phyloP scores from a whole-genome alignment of 495 filamentous ascomycete genomes.

The Penicillium ochrochloron region DNA sequence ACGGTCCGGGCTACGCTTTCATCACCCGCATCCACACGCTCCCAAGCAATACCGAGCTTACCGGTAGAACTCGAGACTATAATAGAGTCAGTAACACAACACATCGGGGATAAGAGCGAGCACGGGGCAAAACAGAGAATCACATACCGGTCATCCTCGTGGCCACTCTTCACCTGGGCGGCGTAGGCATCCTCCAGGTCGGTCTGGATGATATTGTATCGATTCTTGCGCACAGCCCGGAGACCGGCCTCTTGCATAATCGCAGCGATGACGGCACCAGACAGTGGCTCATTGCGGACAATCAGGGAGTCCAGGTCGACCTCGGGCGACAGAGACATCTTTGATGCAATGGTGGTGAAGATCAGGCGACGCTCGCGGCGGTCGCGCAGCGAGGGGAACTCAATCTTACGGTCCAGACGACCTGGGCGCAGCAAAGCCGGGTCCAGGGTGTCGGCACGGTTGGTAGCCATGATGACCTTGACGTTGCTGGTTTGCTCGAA shows the following conservation, averaged over 20 bases:
- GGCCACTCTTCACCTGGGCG: slow-evolving; percentile 88
- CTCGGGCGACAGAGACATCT: slow-evolving; percentile 96
- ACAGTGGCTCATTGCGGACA: slow-evolving; percentile 92
- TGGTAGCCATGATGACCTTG: slow-evolving; percentile 99
- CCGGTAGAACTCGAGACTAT: slow-evolving; percentile 62
- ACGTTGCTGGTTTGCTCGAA: slow-evolving; percentile 99
- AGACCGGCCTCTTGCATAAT: slow-evolving; percentile 99
- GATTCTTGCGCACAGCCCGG: slow-evolving; percentile 93
- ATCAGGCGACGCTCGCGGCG: slow-evolving; percentile 92
- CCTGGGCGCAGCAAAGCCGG: slow-evolving; percentile 92
- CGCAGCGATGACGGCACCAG: slow-evolving; percentile 93
- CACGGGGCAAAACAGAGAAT: slow-evolving; percentile 6
- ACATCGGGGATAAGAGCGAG: not conserved
- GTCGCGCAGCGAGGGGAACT: slow-evolving; percentile 91
- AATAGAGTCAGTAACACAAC: slow-evolving; percentile 25
- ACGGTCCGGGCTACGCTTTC: slow-evolving; percentile 33
- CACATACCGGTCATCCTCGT: slow-evolving; percentile 65
- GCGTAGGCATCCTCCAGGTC: slow-evolving; percentile 96
- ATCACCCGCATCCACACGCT: slow-evolving; percentile 29
- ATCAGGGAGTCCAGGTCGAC: slow-evolving; percentile 96
- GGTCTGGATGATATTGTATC: slow-evolving; percentile 97
- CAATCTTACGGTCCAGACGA: slow-evolving; percentile 96
- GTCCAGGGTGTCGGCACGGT: slow-evolving; percentile 95
- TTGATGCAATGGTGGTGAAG: slow-evolving; percentile 91
- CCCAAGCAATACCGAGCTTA: slow-evolving; percentile 31